Conservation (phyloP, 2,329 filamentous ascomycete species). For the Cadophora sp. region DNA sequence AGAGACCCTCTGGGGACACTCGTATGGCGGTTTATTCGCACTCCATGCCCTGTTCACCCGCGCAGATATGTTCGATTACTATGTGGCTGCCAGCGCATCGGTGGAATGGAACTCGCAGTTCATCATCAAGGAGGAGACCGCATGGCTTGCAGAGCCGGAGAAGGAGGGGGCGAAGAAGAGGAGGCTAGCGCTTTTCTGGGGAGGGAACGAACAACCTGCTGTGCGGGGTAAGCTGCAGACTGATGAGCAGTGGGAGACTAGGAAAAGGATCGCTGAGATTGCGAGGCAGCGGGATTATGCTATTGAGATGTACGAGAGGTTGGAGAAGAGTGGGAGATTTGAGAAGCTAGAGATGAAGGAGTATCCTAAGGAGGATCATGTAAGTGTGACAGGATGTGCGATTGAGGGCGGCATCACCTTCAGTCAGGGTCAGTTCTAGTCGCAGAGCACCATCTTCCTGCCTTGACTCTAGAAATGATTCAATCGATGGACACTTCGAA, state of each 20-base stretch:
- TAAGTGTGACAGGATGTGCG: conserved; percentile 15
- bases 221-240: neutral
- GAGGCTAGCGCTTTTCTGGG: conserved; percentile 15
- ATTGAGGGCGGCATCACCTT: conserved; percentile 11
- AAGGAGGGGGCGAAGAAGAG: neutral
- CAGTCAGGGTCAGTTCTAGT: conserved; percentile 6
- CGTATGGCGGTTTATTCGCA: conserved; percentile 19
- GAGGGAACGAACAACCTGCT: conserved; percentile 14
- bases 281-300: conserved; percentile 5
- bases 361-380: conserved; percentile 17
- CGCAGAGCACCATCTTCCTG: no score
- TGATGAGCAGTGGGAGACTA: conserved; percentile 13
- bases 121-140: conserved; percentile 10
- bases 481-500: no score
- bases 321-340: conserved; percentile 6
- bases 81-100: conserved; percentile 15
- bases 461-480: neutral
- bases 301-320: conserved; percentile 9
- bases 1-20: conserved; percentile 11
- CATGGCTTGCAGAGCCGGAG: neutral
- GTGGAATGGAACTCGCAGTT: conserved; percentile 14
- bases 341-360: conserved; percentile 4
- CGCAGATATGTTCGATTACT: conserved; percentile 16
- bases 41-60: conserved; percentile 14
- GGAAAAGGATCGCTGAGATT: neutral